Evolutionary conservation across 2,329 filamentous ascomycete genomes (phyloP).

Genomic region (Pyrenochaeta sp.): DNA sequence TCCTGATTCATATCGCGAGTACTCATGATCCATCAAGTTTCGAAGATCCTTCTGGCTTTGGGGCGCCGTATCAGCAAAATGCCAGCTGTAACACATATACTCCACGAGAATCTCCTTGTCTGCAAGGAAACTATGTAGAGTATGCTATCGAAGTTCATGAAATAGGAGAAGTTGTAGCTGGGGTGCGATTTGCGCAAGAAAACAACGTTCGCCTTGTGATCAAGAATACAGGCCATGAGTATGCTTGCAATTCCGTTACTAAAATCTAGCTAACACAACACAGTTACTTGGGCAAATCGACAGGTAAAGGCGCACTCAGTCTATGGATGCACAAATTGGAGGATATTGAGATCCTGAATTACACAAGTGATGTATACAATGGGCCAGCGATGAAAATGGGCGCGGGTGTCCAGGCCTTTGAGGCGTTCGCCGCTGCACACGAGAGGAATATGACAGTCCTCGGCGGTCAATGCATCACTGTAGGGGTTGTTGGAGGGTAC

Average conservation of each 20-base stretch:
- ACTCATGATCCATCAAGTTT: not conserved
- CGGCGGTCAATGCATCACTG: conserved; percentile 41
- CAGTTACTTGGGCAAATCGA: conserved; percentile 19
- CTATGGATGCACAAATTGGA: conserved; percentile 44
- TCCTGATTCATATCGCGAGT: conserved; percentile 27
- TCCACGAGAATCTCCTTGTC: conserved; percentile 34
- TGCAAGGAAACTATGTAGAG: conserved; percentile 3
- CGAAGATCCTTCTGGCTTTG: conserved; percentile 34
- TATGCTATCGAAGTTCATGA: conserved; percentile 40
- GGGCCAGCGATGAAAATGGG: conserved; percentile 36
- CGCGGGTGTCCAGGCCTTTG: conserved; percentile 36
- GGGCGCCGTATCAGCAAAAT: conserved; percentile 50
- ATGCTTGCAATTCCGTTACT: not conserved
- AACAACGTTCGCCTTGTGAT: conserved; percentile 18
- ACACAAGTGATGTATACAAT: conserved; percentile 28
- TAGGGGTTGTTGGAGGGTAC: conserved; percentile 44
- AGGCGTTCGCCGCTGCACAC: conserved; percentile 29
- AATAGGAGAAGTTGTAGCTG: conserved; percentile 7
- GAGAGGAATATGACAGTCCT: conserved; percentile 29
- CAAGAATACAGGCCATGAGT: conserved; percentile 20
- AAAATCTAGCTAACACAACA: not conserved
- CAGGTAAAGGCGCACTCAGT: conserved; percentile 35
- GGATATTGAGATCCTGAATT: conserved; percentile 24
- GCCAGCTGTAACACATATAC: conserved; percentile 43
- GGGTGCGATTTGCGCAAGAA: conserved; percentile 10